Base-by-base conservation (phyloP, 495 filamentous ascomycete genomes). In the Penicillium crystallinum region DNA sequence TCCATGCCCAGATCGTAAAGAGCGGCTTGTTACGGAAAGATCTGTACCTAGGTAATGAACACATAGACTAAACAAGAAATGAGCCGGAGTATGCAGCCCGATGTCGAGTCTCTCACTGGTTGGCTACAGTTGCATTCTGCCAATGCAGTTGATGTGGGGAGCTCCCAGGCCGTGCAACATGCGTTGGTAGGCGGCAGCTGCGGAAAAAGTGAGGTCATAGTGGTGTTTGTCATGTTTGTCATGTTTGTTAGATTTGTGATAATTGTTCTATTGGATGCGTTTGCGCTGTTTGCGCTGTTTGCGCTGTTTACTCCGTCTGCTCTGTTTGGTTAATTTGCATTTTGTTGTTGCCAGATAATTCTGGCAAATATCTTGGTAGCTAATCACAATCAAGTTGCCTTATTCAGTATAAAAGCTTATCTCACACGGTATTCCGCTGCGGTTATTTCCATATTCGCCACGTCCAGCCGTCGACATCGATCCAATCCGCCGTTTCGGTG, bases 51-150 rank as follows among this genome's bases (percentile, higher is more conserved):
- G 29, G 33, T 40, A 50, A 46, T 55, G 55, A 55, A 40, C 59
- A 48, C 18, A 59, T 61, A 36, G 47, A 50, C 31, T 5, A 44
- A 30, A 6, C 9, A 27, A 18, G n/a, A 18, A 19, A 47, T 56
- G 43, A 54, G 23, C 56, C 54, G 50, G 30, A 23, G 6, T 6
- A 25, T 52, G 33, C 43, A 46, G 52, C 49, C 57, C 56, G 51
- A 59, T 47, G 55, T 61, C 53, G 55, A 49, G 42, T 19, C 41
- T 55, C 31, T 45, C 55, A 52, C 39, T 56, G 14, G 34, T 15
- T 7, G n/a, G 34, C 51, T 11, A 19, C 48, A 55, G 59, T 60
- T 63, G 59, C 54, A 60, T 49, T 31, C 11, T 41, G 31, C 51
- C 46, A 49, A 38, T 44, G 23, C 43, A 31, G 53, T 14, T 30